Evolutionary conservation across 2,329 filamentous ascomycete genomes (phyloP).

Genomic region (Trichoderma asperellum): DNA sequence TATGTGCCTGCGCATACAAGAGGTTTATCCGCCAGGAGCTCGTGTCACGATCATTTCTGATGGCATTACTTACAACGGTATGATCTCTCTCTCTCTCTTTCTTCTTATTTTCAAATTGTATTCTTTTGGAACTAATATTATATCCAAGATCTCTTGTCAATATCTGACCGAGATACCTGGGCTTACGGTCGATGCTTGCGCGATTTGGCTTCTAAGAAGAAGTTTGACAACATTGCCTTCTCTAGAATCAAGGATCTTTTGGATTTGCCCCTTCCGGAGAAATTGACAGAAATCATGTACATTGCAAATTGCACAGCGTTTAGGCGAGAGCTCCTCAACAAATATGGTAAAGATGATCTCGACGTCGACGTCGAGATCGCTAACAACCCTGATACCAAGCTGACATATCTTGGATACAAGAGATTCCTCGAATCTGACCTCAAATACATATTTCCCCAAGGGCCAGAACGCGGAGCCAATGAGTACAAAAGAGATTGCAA

Average conservation of each 20-base stretch:
- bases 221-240: background rate
- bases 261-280: constrained; percentile 43
- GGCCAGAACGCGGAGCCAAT: constrained; percentile 32
- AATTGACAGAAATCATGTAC: constrained; percentile 49
- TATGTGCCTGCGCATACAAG: constrained; percentile 37
- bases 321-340: constrained; percentile 35
- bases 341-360: constrained; percentile 29
- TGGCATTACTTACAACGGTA: constrained; percentile 59
- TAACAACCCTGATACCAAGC: constrained; percentile 35
- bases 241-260: constrained; percentile 38
- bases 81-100: constrained; percentile 3
- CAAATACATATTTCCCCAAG: constrained; percentile 37
- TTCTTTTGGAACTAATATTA: background rate
- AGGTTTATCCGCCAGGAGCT: constrained; percentile 39
- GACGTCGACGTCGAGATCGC: constrained; percentile 39
- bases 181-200: constrained; percentile 53
- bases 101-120: too few relatives aligned
- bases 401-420: constrained; percentile 40
- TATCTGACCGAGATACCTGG: constrained; percentile 53
- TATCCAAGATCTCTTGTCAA: constrained; percentile 50
- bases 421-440: constrained; percentile 40
- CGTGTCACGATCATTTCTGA: constrained; percentile 53
- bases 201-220: constrained; percentile 35
- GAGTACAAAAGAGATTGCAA: constrained; percentile 36
- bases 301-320: constrained; percentile 40